Percentiles rank a stretch among this genome's conserved stretches.
phyloP scores from a whole-genome alignment of 2,329 filamentous ascomycete genomes.

The Colletotrichum camelliae region DNA sequence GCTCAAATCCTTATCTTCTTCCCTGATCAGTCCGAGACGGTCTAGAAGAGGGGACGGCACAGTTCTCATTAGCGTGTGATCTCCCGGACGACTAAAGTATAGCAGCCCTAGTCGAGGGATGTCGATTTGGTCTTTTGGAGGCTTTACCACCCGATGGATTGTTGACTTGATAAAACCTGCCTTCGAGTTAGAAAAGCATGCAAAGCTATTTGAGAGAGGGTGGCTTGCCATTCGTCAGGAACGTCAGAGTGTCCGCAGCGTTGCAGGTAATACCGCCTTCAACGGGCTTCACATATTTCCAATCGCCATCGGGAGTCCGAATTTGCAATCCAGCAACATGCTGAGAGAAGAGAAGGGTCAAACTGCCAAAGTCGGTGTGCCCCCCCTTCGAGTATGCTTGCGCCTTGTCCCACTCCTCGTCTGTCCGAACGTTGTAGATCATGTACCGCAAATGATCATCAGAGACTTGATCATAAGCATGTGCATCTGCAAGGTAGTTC shows the following conservation, averaged over 20 bases:
- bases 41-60: not conserved
- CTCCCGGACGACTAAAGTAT: not conserved
- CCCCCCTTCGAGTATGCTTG: not conserved
- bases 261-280: not conserved
- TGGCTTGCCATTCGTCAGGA: not conserved
- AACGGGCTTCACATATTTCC: not conserved
- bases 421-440: not conserved
- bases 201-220: not conserved
- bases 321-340: not conserved
- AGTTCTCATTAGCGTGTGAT: not conserved
- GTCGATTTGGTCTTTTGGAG: not conserved
- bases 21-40: not conserved
- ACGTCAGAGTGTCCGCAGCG: not conserved
- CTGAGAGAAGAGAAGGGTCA: not conserved
- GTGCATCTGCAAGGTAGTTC: not conserved
- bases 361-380: not conserved
- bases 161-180: not conserved
- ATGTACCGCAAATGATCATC: not conserved
- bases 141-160: not conserved
- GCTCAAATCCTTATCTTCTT: not conserved
- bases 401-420: not conserved
- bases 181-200: not conserved
- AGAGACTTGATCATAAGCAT: not conserved
- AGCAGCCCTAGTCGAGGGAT: not conserved
- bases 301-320: not conserved